Conservation (phyloP, 2,329 filamentous ascomycete species). For the Pseudogymnoascus sp. region DNA sequence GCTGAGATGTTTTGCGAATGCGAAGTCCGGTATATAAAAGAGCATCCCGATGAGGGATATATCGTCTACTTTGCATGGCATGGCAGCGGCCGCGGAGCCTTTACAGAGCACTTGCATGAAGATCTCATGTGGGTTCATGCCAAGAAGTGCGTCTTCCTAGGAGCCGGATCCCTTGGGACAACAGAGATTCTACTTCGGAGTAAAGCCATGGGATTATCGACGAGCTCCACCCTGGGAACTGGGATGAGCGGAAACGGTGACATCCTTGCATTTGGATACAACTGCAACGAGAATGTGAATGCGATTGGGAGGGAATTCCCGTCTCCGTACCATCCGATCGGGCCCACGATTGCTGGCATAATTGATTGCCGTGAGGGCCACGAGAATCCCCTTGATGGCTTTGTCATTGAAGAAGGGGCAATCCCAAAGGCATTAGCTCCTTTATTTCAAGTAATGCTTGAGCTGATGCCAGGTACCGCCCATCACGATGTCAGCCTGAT, state of each 20-base stretch:
- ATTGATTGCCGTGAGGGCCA: conserved; percentile 51
- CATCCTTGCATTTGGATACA: conserved; percentile 58
- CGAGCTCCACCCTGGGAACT: conserved; percentile 51
- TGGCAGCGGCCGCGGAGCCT: conserved; percentile 48
- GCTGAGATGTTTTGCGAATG: conserved; percentile 65
- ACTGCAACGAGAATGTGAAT: conserved; percentile 50
- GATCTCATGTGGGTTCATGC: conserved; percentile 63
- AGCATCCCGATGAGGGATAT: conserved; percentile 49
- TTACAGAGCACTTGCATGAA: conserved; percentile 46
- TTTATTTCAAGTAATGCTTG: conserved; percentile 50
- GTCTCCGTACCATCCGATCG: conserved; percentile 45
- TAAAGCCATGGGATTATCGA: conserved; percentile 48
- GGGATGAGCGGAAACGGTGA: conserved; percentile 62
- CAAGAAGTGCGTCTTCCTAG: conserved; percentile 57
- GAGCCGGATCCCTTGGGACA: conserved; percentile 57
- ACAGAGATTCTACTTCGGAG: conserved; percentile 59
- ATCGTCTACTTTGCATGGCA: conserved; percentile 60
- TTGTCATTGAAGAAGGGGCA: conserved; percentile 57
- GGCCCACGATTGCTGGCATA: conserved; percentile 55
- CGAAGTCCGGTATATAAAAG: conserved; percentile 56
- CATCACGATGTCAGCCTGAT: conserved; percentile 34
- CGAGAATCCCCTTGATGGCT: conserved; percentile 51
- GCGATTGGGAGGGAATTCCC: conserved; percentile 46
- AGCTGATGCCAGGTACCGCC: conserved; percentile 43
- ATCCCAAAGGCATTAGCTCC: conserved; percentile 50